Conservation (phyloP, 768 basidiomycete species). For the Xerocomellus amylosporus region DNA sequence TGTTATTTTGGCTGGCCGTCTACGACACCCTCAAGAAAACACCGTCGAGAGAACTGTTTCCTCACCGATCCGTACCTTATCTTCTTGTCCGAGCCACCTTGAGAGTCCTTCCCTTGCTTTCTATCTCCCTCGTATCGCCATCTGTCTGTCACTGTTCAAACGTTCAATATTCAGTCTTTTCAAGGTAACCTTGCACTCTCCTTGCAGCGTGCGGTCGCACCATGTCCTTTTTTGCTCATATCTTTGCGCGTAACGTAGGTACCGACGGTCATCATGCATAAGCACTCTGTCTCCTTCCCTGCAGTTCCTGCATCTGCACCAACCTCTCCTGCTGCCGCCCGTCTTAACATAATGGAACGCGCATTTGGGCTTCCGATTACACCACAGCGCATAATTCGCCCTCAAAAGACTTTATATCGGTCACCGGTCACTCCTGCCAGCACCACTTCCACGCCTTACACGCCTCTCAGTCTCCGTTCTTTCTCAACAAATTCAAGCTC, state of each 20-base stretch:
- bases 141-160: slow-evolving; percentile 8
- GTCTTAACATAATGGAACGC: slow-evolving; percentile 33
- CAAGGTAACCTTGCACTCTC: slow-evolving; percentile 22
- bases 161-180: slow-evolving; percentile 4
- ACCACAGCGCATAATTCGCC: slow-evolving; percentile 57
- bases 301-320: slow-evolving; percentile 42
- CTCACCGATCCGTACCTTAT: slow-evolving; percentile 17
- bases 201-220: not conserved
- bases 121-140: slow-evolving; percentile 29
- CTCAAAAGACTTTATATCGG: slow-evolving; percentile 43
- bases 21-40: slow-evolving; percentile 15
- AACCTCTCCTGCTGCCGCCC: slow-evolving; percentile 40
- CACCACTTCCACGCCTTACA: slow-evolving; percentile 54
- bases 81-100: slow-evolving; percentile 23
- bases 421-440: slow-evolving; percentile 63
- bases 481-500: slow-evolving; percentile 50
- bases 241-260: slow-evolving; percentile 6
- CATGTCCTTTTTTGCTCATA: slow-evolving; percentile 9
- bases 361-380: slow-evolving; percentile 49
- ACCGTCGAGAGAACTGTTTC: slow-evolving; percentile 3
- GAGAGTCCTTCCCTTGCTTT: slow-evolving; percentile 14
- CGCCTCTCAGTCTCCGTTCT: slow-evolving; percentile 67
- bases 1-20: slow-evolving; percentile 22
- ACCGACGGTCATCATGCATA: slow-evolving; percentile 27
- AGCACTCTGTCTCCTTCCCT: slow-evolving; percentile 30